Evolutionary conservation across 495 filamentous ascomycete species (phyloP), one percentile per base, ranked within the genome.

Genomic region (Penicillium paradoxum): DNA sequence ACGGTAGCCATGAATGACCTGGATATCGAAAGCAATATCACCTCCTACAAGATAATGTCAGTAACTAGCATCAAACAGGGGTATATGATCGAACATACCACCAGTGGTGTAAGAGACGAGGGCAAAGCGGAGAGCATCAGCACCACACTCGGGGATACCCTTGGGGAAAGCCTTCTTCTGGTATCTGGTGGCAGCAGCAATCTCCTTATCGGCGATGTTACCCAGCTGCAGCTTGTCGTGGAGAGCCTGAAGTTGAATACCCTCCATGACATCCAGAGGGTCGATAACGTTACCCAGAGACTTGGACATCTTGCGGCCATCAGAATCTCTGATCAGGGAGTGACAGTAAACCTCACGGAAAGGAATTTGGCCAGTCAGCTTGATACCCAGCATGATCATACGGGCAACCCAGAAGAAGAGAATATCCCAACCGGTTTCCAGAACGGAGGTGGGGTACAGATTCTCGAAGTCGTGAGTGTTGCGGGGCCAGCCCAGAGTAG

Each of bases 361-460:
- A 0, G 87, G 87, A 43, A 91, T 73, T 66, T 90, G 73, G 25
- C 85, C 86, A 10, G 86, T 89, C 68, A 91, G 69, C 69, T 90
- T 89, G 32, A 90, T 71, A 57, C 79, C 77, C 45, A 92, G 76
- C 81, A 92, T 87, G 62, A 92, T 86, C 88, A 92, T 92, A 45
- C 88, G 71, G 15, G 80, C 83, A 49, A 91, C 84, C 88, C 88
- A 92, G 82, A 91, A 91, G 76, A 88, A 85, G 10, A 92, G 70
- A 59, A 92, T 92, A 70, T 92, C 86, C 88, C 87, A 91, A 17
- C 88, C 88, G 13, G 88, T 90, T 67, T 92, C 88, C 44, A 91
- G 70, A 41, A 89, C 71, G 51, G 78, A 83, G 8, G 86, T 90
- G 14, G 88, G 87, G 69, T 85, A 90, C 51, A 90, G 72, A 45